phyloP scores from a whole-genome alignment of 2,329 filamentous ascomycete genomes.

The Aspergillus glaucus region DNA sequence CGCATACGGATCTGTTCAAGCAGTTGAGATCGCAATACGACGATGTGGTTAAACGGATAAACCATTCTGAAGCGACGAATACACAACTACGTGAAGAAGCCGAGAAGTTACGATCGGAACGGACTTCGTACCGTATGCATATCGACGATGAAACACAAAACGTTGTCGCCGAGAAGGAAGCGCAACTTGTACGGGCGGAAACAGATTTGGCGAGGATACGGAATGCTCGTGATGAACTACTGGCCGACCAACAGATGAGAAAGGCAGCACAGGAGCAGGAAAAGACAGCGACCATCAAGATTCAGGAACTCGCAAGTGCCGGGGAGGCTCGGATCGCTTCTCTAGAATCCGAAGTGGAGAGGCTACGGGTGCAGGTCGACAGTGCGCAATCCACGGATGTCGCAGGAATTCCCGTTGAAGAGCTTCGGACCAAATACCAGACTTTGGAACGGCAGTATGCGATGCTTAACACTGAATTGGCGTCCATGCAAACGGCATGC shows the following conservation, averaged over 20 bases:
- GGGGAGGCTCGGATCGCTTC: constrained; percentile 74
- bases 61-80: constrained; percentile 84
- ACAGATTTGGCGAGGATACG: constrained; percentile 80
- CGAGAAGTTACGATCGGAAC: constrained; percentile 76
- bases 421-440: constrained; percentile 66
- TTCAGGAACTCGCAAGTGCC: constrained; percentile 73
- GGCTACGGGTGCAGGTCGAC: constrained; percentile 56
- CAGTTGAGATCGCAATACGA: constrained; percentile 83
- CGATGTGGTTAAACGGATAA: constrained; percentile 85
- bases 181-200: constrained; percentile 72
- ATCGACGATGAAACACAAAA: constrained; percentile 73
- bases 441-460: constrained; percentile 74
- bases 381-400: constrained; percentile 44
- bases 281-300: constrained; percentile 60
- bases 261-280: constrained; percentile 76
- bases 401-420: constrained; percentile 59
- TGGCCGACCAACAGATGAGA: constrained; percentile 72
- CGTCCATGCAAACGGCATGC: constrained; percentile 84
- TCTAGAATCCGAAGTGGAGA: constrained; percentile 74
- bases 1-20: constrained; percentile 89
- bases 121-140: constrained; percentile 72
- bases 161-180: constrained; percentile 70
- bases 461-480: constrained; percentile 78
- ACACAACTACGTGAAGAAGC: constrained; percentile 77
- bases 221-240: constrained; percentile 74